These are phyloP conservation scores for Heliamphora pulchella DNA, from an alignment of 179 eudicot genomes.

Conservation along the genomic window DNA sequence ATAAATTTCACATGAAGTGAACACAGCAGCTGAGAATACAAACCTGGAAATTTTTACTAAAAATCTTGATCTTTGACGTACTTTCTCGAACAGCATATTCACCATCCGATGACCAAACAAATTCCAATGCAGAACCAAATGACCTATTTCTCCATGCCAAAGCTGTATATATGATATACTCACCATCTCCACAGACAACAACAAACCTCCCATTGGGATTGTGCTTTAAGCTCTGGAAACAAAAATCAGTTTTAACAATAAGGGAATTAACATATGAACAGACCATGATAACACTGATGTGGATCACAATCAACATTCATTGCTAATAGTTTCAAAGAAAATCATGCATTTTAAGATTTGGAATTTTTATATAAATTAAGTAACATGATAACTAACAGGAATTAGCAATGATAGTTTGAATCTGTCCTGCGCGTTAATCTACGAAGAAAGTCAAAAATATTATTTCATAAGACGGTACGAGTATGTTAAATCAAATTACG, in stretches of 20 bases:
- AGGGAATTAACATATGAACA: neutral
- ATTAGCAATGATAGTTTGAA: neutral
- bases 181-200: slow-evolving; percentile 98
- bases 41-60: slow-evolving; percentile 83
- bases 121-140: slow-evolving; percentile 90
- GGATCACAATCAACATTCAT: neutral
- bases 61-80: slow-evolving; percentile 86
- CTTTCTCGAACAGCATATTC: slow-evolving; percentile 98
- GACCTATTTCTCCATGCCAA: slow-evolving; percentile 98
- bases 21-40: slow-evolving; percentile 9
- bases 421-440: neutral
- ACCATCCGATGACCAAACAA: slow-evolving; percentile 95
- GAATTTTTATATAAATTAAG: neutral
- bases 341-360: neutral
- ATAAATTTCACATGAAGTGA: neutral
- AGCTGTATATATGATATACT: slow-evolving; percentile 85
- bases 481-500: neutral
- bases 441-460: neutral
- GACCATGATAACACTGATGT: neutral
- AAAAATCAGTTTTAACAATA: slow-evolving; percentile 11
- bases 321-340: neutral
- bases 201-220: slow-evolving; percentile 97
- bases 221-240: slow-evolving; percentile 68
- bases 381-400: neutral
- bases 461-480: neutral